These are phyloP conservation scores for Ensete ventricosum DNA, from an alignment of 176 grass and related monocot species.

Conservation along the genomic window DNA sequence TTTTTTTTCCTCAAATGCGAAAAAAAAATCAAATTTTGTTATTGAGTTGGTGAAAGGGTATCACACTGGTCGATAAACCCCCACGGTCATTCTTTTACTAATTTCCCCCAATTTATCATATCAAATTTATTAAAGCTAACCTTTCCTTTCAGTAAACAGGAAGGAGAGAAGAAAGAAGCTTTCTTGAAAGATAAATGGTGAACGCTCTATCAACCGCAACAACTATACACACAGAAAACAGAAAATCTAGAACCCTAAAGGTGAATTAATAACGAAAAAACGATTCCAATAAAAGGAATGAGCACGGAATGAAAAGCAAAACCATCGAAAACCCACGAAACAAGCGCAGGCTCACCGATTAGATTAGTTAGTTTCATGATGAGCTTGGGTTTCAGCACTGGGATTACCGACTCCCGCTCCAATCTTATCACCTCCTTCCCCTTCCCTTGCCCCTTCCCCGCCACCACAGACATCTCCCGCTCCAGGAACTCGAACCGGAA, in stretches of 20 bases:
- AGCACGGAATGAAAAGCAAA: background rate
- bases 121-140: background rate
- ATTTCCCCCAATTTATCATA: background rate
- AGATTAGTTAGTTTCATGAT: background rate
- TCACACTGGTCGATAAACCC: too few species aligned
- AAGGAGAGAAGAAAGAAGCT: background rate
- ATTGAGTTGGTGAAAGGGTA: background rate
- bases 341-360: background rate
- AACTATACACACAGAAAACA: background rate
- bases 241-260: background rate
- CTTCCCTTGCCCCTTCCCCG: background rate
- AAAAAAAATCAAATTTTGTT: background rate
- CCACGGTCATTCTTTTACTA: background rate
- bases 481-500: background rate
- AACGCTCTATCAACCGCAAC: background rate
- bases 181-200: background rate
- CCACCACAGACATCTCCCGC: background rate
- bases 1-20: background rate
- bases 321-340: background rate
- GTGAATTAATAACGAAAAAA: background rate
- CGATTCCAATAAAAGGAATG: background rate
- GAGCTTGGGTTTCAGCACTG: constrained; percentile 2
- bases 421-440: constrained; percentile 9
- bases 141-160: background rate
- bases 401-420: constrained; percentile 4